Base-by-base conservation (phyloP, 805 yeast genomes). In the Cyberlindnera misumaiensis region DNA sequence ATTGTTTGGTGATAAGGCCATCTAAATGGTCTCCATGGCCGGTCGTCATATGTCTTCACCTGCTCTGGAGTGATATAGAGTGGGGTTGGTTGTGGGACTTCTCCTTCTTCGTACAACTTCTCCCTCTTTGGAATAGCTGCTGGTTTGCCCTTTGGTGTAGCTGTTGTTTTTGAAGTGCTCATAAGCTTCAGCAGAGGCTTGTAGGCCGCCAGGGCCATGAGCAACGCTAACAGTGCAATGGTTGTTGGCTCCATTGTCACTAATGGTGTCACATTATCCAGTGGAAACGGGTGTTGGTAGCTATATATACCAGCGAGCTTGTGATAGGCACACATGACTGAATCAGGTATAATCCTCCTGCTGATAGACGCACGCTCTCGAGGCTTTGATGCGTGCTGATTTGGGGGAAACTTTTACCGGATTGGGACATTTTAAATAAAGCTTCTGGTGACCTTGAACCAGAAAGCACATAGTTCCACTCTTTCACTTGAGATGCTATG, bases 1-100 rank as follows among this genome's bases (percentile, higher is more conserved):
- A 81, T 81, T 2, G 87, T 81, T 58, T 81, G 88, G 57, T 80
- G 86, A 52, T 81, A 81, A 22, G 88, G 88, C 80, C 83, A 78
- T 51, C 88, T 65, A 61, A 81, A 81, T 8, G 87, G 87, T 60
- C 88, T 67, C 88, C 88, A 81, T 11, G 88, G 87, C 54, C 88
- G 66, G 49, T 79, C 88, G 48, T 81, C 85, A 51, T 79, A 77
- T 17, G 68, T 70, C 45, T 64, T 63, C 10, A 80, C 83, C 48
- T 77, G 76, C 35, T 81, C 86, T 2, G 84, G 83, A 0, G 83
- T 79, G 36, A 81, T 71, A 60, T 64, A 64, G 22, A 80, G 59
- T 0, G 86, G 83, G 0, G 77, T 69, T 15, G 82, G 80, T 30
- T 44, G 46, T 10, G 47, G 54, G 5, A 46, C 25, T 16, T 38